A percentile compares a stretch with the other conserved stretches of the same genome.
phyloP scores from a whole-genome alignment of 108 stramenopile species.

The Mayamaea pseudoterrestris region DNA sequence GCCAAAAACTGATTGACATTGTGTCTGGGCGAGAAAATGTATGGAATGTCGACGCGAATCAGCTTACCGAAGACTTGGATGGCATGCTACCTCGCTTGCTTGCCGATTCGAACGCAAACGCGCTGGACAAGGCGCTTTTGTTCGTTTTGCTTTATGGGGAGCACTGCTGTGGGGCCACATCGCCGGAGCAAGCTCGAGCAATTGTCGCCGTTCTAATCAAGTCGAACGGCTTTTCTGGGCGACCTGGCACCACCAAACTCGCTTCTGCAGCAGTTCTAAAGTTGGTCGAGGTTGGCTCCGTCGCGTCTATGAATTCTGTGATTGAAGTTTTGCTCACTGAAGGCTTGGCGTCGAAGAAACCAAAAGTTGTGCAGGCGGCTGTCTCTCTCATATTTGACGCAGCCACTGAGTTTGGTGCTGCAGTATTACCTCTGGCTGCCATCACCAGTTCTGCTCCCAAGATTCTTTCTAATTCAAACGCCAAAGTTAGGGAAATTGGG shows the following conservation, averaged over 20 bases:
- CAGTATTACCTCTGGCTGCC: conserved; percentile 35
- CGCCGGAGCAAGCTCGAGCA: conserved; percentile 26
- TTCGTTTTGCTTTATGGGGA: conserved; percentile 40
- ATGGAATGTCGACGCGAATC: conserved; percentile 19
- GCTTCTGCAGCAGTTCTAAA: conserved; percentile 48
- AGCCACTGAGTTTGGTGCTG: conserved; percentile 51
- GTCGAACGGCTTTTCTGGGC: conserved; percentile 58
- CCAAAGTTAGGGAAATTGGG: conserved; percentile 59
- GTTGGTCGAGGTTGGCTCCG: conserved; percentile 57
- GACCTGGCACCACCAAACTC: conserved; percentile 39
- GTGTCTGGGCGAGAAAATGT: conserved; percentile 9
- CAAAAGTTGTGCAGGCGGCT: conserved; percentile 57
- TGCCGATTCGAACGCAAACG: conserved; percentile 67
- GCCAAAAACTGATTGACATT: conserved; percentile 13
- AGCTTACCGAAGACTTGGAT: conserved; percentile 33
- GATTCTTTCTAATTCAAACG: conserved; percentile 56
- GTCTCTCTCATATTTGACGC: conserved; percentile 41
- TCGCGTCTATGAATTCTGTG: conserved; percentile 36
- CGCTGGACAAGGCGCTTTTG: conserved; percentile 64
- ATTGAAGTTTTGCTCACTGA: conserved; percentile 38
- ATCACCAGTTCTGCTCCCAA: conserved; percentile 37
- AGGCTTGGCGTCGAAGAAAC: conserved; percentile 66
- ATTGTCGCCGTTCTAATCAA: conserved; percentile 42
- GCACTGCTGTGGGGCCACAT: conserved; percentile 32
- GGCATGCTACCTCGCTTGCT: conserved; percentile 21